Conservation (phyloP, 2,329 filamentous ascomycete species). For the Coleophoma cylindrospora region DNA sequence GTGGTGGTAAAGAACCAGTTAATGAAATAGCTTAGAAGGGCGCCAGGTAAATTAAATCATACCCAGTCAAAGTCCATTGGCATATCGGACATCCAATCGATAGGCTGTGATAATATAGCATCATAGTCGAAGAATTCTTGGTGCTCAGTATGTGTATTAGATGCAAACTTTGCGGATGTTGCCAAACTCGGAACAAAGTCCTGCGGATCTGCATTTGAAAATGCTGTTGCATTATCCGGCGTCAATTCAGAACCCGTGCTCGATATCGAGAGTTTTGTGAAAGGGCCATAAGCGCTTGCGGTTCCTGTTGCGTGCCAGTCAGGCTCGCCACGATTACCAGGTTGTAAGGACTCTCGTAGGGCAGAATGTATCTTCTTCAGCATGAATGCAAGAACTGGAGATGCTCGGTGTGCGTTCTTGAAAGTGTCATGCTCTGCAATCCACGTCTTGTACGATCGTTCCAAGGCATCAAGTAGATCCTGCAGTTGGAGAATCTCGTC, state of each 20-base stretch:
- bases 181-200: no score
- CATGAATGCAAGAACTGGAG: constrained; percentile 11
- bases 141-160: no score
- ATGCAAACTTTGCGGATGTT: no score
- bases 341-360: neutral
- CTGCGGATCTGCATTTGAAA: no score
- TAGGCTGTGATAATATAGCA: constrained; percentile 1
- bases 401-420: constrained; percentile 11
- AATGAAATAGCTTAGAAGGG: no score
- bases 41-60: neutral
- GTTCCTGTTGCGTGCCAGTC: no score
- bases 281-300: no score
- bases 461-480: constrained; percentile 10
- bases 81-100: constrained; percentile 11
- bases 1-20: neutral
- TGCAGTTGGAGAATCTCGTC: neutral
- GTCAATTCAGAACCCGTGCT: no score
- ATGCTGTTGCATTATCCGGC: no score
- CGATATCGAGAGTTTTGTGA: no score
- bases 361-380: constrained; percentile 12
- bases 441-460: constrained; percentile 15
- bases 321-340: neutral
- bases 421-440: constrained; percentile 1
- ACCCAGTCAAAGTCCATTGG: constrained; percentile 20
- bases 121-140: neutral